Base-by-base conservation (phyloP, 2,329 filamentous ascomycete species). In the Paradendryphiella salina region DNA sequence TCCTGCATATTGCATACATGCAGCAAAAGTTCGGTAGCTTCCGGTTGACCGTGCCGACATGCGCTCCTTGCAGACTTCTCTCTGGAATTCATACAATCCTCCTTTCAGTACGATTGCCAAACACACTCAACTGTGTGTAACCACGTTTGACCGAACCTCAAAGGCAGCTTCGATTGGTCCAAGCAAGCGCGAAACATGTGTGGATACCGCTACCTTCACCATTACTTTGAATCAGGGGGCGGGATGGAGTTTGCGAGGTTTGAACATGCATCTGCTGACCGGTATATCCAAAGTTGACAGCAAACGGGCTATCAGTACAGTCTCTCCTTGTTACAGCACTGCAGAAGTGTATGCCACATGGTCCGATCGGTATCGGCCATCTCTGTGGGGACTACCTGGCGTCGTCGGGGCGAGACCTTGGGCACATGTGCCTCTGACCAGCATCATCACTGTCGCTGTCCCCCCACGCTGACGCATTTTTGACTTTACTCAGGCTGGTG, bases 21-120 rank as follows among this genome's bases (percentile, higher is more conserved):
- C 66, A 69, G 59, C 55, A 50, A 46, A 56, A 39, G 18, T 51
- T 66, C 61, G 66, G 67, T 65, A 69, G 62, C 64, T 69, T 68
- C 69, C 67, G 65, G 64, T 37, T 42, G 65, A 68, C 64, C 64
- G 50, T 57, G 55, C 50, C 46, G 52, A 61, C 50, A 53, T 54
- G 57, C 52, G 54, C 29, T 38, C 38, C 46, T 41, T 49, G 43
- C 36, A 32, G 51, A 54, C 41, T 47, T 35, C 48, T 31, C 47
- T 52, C 35, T 54, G 59, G 66, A 69, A 70, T 69, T 66, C 50
- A 54, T 61, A 52, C 64, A 63, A 65, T 54, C 33, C 33, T 60
- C 45, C 15, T 40, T 59, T 56, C 23, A 40, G 59, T 47, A 46
- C 54, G 57, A 60, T 57, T 61, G 52, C 60, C 66, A 68, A 63